A percentile compares a stretch with the other conserved stretches of the same genome.
Evolutionary conservation across 305 asterid species (phyloP).

Genomic region (Plantago coronopus): DNA sequence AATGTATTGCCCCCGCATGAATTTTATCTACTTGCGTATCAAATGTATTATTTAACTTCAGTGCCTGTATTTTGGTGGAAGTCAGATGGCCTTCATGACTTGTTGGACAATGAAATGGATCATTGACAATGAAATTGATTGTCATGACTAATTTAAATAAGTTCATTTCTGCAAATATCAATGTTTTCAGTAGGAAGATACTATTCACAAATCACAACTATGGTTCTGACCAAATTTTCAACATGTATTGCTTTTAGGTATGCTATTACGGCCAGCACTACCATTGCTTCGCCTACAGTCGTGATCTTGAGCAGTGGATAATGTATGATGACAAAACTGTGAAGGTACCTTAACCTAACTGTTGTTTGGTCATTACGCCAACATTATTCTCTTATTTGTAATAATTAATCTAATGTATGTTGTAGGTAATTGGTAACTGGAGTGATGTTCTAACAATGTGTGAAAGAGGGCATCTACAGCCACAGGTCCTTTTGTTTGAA

Average conservation of each 20-base stretch:
- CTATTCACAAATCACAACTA: not conserved
- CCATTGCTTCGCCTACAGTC: slow-evolving; percentile 87
- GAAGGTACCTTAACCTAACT: slow-evolving; percentile 49
- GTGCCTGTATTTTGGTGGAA: too few relatives aligned
- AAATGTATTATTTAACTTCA: too few relatives aligned
- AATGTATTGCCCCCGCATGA: too few relatives aligned
- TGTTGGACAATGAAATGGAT: too few relatives aligned
- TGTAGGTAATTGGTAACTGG: slow-evolving; percentile 87
- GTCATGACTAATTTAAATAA: too few relatives aligned
- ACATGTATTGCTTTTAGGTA: slow-evolving; percentile 36
- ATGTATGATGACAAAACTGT: slow-evolving; percentile 95
- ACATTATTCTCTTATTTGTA: not conserved
- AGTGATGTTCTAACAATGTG: slow-evolving; percentile 74
- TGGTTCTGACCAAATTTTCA: not conserved
- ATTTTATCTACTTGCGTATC: too few relatives aligned
- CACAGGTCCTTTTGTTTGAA: slow-evolving; percentile 88
- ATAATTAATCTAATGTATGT: slow-evolving; percentile 11
- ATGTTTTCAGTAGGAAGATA: not conserved
- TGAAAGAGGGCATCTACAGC: slow-evolving; percentile 90
- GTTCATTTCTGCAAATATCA: too few relatives aligned
- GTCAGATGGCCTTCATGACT: too few relatives aligned
- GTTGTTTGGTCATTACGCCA: slow-evolving; percentile 3
- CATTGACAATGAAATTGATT: too few relatives aligned
- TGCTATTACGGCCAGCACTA: slow-evolving; percentile 96
- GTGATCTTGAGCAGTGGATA: slow-evolving; percentile 72